Percentiles rank a stretch among this genome's conserved stretches.
These are phyloP conservation scores for Ulvella scutata DNA, from an alignment of 139 green algal species.

Conservation along the genomic window DNA sequence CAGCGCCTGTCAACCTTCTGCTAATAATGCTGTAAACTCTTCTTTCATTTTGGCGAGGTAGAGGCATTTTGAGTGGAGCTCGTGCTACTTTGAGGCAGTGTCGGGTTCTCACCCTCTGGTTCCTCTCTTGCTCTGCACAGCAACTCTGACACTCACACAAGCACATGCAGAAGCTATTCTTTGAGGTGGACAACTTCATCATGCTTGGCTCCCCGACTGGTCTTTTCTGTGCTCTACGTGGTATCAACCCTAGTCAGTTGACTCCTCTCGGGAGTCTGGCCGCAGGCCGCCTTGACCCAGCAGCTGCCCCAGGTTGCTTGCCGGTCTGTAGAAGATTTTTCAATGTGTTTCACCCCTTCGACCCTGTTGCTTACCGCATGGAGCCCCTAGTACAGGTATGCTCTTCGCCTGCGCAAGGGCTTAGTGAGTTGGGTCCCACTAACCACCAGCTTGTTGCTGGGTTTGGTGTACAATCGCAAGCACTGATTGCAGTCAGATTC, in stretches of 20 bases:
- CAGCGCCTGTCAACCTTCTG: no score
- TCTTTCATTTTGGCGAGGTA: neutral
- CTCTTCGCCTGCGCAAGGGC: no score
- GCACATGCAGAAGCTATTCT: conserved; percentile 9
- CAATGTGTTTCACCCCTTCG: conserved; percentile 63
- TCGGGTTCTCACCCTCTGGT: neutral
- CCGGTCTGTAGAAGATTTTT: conserved; percentile 31
- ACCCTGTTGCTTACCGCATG: conserved; percentile 42
- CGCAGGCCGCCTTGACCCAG: conserved; percentile 9
- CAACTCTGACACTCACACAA: neutral
- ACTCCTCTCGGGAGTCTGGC: conserved; percentile 16
- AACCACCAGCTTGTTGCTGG: no score
- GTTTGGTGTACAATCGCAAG: no score
- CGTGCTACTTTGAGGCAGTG: neutral
- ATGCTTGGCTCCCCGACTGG: conserved; percentile 48
- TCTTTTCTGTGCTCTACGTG: conserved; percentile 48
- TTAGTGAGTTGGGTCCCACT: no score
- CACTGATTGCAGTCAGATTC: no score
- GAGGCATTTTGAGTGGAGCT: neutral
- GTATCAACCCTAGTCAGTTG: conserved; percentile 17
- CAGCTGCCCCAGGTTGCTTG: conserved; percentile 15
- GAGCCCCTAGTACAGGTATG: no score
- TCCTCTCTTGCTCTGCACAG: no score
- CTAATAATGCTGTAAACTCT: no score
- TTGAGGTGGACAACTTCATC: conserved; percentile 47